These are phyloP conservation scores for Neopestalotiopsis sp. DNA, from an alignment of 2,329 filamentous ascomycete species.

Conservation along the genomic window DNA sequence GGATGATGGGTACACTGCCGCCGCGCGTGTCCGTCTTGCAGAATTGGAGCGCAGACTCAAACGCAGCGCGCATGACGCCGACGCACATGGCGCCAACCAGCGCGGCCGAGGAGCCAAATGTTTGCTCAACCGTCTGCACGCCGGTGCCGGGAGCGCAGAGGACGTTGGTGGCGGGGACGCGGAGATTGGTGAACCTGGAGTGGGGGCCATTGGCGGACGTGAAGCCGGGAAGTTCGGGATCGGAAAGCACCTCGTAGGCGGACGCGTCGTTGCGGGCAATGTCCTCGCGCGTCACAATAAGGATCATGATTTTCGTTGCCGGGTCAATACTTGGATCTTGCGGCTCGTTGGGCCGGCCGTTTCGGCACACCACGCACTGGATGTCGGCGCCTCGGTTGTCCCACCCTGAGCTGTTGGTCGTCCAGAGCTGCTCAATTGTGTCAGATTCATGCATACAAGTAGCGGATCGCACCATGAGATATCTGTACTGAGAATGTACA, in stretches of 20 bases:
- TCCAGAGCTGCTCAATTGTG: conserved; percentile 42
- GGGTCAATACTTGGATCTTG: conserved; percentile 27
- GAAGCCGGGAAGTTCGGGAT: conserved; percentile 51
- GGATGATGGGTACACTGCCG: conserved; percentile 48
- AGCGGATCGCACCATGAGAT: not conserved
- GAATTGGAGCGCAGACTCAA: conserved; percentile 56
- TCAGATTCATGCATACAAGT: not conserved
- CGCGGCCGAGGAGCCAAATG: conserved; percentile 49
- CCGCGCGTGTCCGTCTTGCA: conserved; percentile 51
- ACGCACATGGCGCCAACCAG: conserved; percentile 60
- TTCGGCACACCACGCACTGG: conserved; percentile 56
- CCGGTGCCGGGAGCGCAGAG: conserved; percentile 49
- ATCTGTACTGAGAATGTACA: not conserved
- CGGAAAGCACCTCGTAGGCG: conserved; percentile 51
- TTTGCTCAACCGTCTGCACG: conserved; percentile 46
- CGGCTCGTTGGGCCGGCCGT: conserved; percentile 28
- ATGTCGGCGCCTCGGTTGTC: conserved; percentile 56
- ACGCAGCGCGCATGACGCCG: conserved; percentile 57
- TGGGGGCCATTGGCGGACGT: conserved; percentile 55
- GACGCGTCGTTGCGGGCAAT: conserved; percentile 46
- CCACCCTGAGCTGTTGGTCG: conserved; percentile 59
- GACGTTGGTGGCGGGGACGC: conserved; percentile 51
- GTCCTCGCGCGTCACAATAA: conserved; percentile 53
- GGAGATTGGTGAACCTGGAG: conserved; percentile 50
- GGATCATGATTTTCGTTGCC: conserved; percentile 45